A percentile compares a stretch with the other conserved stretches of the same genome.
Evolutionary conservation across 2,329 filamentous ascomycete species (phyloP).

Genomic region (Aspergillaceae sp.): DNA sequence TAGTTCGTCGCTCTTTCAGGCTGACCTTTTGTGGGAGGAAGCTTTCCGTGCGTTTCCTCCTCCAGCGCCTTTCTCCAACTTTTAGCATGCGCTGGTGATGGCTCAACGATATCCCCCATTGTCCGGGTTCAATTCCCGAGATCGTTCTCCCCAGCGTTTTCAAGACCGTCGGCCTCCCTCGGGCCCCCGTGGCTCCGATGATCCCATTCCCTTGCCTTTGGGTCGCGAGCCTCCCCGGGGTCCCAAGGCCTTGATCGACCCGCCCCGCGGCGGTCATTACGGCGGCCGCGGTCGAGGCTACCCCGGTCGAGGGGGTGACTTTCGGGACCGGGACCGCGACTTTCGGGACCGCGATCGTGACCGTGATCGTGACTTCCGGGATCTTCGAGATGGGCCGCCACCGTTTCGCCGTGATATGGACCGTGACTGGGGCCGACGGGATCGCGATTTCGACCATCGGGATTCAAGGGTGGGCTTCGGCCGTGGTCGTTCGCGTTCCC

Average conservation of each 20-base stretch:
- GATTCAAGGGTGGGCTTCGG: conserved; percentile 38
- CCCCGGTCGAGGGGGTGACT: conserved; percentile 20
- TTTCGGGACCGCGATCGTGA: conserved; percentile 45
- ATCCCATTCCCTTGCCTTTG: conserved; percentile 47
- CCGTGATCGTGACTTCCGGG: conserved; percentile 30
- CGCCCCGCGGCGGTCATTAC: conserved; percentile 47
- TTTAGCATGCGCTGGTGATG: conserved; percentile 36
- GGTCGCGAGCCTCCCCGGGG: conserved; percentile 69
- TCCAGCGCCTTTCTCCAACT: conserved; percentile 34
- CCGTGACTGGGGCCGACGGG: conserved; percentile 39
- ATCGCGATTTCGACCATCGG: conserved; percentile 39
- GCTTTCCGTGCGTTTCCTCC: conserved; percentile 7
- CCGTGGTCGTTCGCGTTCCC: conserved; percentile 38
- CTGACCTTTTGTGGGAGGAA: neutral
- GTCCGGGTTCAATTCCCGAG: conserved; percentile 56
- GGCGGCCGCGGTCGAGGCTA: conserved; percentile 39
- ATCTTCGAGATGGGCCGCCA: conserved; percentile 34
- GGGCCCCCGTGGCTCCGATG: conserved; percentile 46
- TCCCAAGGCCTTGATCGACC: conserved; percentile 68
- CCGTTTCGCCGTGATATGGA: conserved; percentile 35
- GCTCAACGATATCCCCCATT: conserved; percentile 55
- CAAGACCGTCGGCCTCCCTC: conserved; percentile 58
- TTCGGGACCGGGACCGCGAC: conserved; percentile 51
- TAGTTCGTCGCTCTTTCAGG: neutral
- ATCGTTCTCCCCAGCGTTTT: conserved; percentile 64